Base-by-base conservation (phyloP, 2,329 filamentous ascomycete species). In the Neocatenulostroma microsporum region DNA sequence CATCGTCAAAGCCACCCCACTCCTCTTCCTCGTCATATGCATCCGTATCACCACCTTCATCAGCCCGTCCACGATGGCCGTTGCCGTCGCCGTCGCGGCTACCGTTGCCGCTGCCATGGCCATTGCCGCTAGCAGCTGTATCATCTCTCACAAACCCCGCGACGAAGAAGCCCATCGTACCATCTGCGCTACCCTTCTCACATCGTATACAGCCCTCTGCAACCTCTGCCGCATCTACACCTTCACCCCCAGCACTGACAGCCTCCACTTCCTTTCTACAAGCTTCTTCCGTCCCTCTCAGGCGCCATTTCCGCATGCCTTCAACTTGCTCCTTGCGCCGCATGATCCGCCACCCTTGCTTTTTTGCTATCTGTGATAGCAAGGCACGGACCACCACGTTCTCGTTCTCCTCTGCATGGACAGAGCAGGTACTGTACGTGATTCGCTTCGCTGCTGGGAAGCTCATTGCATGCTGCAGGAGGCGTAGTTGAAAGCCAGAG, bases 81-180 rank as follows among this genome's bases (percentile, higher is more conserved):
- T n/a, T n/a, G n/a, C n/a, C n/a, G n/a, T n/a, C n/a, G n/a, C n/a
- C n/a, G n/a, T n/a, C n/a, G n/a, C n/a, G n/a, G 17, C 4, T 21
- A 24, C n/a, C n/a, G 4, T 21, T 34, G 15, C 36, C 35, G 5
- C 27, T 26, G 26, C n/a, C n/a, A n/a, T n/a, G n/a, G n/a, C n/a
- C n/a, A n/a, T n/a, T n/a, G n/a, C n/a, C n/a, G n/a, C n/a, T n/a
- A n/a, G n/a, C n/a, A n/a, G n/a, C n/a, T n/a, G n/a, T n/a, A n/a
- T n/a, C 48, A 28, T 82, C 74, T 36, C 84, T 70, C 3, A 85
- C 73, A 61, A 98, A 94, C 0, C 74, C 85, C n/a, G 78, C 86
- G 14, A 95, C 84, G 51, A 98, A 98, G 62, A 98, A 96, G 0
- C 91, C 89, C 75, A 95, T 94, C 1, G 88, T 84, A 0, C 87